Evolutionary conservation across 257 asterid genomes (phyloP).

Genomic region (Solanum okadae): DNA sequence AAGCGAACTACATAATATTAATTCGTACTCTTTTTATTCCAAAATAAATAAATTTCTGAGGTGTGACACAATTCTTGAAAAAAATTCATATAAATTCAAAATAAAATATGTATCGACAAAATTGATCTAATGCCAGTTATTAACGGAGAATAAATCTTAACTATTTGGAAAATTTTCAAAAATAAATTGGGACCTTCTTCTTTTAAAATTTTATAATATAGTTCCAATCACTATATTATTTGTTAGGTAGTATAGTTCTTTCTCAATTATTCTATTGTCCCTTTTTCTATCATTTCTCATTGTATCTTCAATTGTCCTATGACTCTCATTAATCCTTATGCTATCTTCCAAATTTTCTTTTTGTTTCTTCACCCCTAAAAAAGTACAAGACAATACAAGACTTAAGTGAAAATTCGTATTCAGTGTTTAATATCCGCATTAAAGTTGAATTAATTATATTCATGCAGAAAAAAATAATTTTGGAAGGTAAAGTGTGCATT

Average conservation of each 20-base stretch:
- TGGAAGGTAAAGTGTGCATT: background rate
- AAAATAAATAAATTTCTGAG: too few species aligned
- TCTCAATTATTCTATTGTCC: background rate
- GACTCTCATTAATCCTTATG: background rate
- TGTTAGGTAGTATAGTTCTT: background rate
- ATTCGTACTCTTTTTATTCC: too few species aligned
- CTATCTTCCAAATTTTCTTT: background rate
- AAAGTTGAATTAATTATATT: background rate
- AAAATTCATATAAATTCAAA: too few species aligned
- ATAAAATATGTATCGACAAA: too few species aligned
- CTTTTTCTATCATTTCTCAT: background rate
- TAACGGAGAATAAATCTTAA: too few species aligned
- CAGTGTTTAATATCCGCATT: background rate
- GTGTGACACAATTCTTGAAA: too few species aligned
- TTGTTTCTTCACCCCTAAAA: background rate
- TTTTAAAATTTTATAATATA: background rate
- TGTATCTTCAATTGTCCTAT: background rate
- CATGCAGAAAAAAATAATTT: background rate
- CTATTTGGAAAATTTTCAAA: too few species aligned
- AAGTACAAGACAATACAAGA: background rate
- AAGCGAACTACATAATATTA: too few species aligned
- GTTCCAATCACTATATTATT: background rate
- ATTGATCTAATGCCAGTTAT: too few species aligned
- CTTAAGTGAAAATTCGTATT: background rate
- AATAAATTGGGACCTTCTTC: too few species aligned